phyloP scores from a whole-genome alignment of 2,329 filamentous ascomycete genomes.

The Nothophoma quercina region DNA sequence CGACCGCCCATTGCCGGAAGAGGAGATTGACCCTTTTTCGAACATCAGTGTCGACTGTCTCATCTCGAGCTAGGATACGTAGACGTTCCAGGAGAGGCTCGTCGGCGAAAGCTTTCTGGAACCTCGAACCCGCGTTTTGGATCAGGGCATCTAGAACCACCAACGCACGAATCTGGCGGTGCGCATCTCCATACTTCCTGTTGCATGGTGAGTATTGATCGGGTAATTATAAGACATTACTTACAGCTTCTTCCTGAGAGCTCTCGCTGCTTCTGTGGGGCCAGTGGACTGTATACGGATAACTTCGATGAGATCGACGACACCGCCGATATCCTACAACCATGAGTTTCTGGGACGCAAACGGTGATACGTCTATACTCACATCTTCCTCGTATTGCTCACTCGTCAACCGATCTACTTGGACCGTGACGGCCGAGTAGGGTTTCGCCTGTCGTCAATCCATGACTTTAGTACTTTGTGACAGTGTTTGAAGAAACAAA shows the following conservation, averaged over 20 bases:
- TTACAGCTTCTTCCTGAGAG: conserved; percentile 92
- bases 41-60: conserved; percentile 85
- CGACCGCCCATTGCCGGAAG: conserved; percentile 84
- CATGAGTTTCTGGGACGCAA: neutral
- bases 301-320: conserved; percentile 93
- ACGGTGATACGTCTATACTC: neutral
- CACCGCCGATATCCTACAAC: conserved; percentile 73
- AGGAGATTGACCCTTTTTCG: conserved; percentile 85
- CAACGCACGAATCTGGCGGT: conserved; percentile 88
- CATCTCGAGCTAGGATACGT: conserved; percentile 83
- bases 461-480: conserved; percentile 36
- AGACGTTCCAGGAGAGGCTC: conserved; percentile 91
- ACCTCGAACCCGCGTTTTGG: conserved; percentile 88
- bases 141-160: conserved; percentile 91
- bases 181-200: conserved; percentile 92
- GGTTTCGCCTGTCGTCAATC: conserved; percentile 65
- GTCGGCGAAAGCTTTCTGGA: conserved; percentile 87
- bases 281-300: conserved; percentile 88
- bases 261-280: conserved; percentile 86
- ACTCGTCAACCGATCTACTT: conserved; percentile 87
- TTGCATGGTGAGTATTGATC: conserved; percentile 21
- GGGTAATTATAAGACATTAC: no score
- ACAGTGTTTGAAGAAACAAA: conserved; percentile 37
- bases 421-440: conserved; percentile 91
- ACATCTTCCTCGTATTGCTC: conserved; percentile 86